Conservation (phyloP, 345 rosid genomes). For the Atalantia buxifolia region DNA sequence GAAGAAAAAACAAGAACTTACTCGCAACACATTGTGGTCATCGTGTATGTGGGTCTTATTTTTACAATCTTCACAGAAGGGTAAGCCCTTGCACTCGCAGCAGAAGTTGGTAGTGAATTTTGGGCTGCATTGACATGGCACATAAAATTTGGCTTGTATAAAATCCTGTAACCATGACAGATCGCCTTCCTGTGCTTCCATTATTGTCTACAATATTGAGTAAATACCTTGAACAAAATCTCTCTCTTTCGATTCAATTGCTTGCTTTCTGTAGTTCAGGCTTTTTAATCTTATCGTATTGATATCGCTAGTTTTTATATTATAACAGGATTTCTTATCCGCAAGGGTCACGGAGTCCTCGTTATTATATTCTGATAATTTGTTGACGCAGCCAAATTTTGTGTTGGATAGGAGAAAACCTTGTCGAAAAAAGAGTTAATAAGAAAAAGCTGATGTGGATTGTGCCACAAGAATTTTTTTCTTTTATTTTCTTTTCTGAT, state of each 20-base stretch:
- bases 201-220: neutral
- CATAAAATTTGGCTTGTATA: conserved; percentile 10
- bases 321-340: neutral
- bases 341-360: neutral
- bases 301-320: neutral
- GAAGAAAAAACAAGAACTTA: neutral
- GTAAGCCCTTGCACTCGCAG: neutral
- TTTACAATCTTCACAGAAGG: conserved; percentile 1
- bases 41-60: neutral
- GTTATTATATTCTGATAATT: neutral
- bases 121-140: neutral
- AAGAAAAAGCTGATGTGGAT: neutral
- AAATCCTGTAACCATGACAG: neutral
- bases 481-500: no score
- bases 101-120: neutral
- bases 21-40: neutral
- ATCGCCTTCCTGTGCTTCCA: neutral
- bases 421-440: neutral
- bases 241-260: neutral
- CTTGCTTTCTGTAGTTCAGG: neutral
- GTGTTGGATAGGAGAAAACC: neutral
- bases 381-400: neutral
- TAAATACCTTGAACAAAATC: neutral
- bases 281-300: neutral
- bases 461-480: neutral